Evolutionary conservation across 2,329 filamentous ascomycete species (phyloP).

Genomic region (Aspergillus luchuensis): DNA sequence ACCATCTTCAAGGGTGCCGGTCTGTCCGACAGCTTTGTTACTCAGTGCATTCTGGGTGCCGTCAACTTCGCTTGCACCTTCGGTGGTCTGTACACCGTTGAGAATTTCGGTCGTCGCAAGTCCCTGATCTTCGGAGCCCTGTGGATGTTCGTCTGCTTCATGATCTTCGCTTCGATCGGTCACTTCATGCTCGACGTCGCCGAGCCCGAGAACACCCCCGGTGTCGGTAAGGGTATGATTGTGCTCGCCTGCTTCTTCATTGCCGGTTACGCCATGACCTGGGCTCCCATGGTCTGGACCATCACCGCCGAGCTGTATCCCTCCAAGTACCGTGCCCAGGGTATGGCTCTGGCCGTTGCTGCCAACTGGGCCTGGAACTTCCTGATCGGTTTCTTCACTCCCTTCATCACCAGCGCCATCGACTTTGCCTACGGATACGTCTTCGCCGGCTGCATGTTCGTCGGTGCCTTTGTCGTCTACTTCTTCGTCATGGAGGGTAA

Average conservation of each 20-base stretch:
- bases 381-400: constrained; percentile 72
- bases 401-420: constrained; percentile 72
- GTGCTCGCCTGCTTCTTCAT: constrained; percentile 74
- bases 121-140: constrained; percentile 66
- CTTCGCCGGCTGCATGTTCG: constrained; percentile 70
- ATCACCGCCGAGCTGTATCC: constrained; percentile 49
- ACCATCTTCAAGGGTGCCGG: constrained; percentile 63
- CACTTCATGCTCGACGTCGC: constrained; percentile 43
- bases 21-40: constrained; percentile 64
- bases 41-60: constrained; percentile 64
- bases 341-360: constrained; percentile 76
- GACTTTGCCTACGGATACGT: constrained; percentile 75
- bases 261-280: constrained; percentile 64
- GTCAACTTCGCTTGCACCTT: constrained; percentile 71
- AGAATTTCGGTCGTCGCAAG: constrained; percentile 68
- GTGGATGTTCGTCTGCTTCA: constrained; percentile 67
- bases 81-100: constrained; percentile 68
- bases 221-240: constrained; percentile 67
- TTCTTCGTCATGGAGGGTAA: constrained; percentile 76
- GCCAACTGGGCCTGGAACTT: constrained; percentile 79
- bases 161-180: constrained; percentile 64
- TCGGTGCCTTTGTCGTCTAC: constrained; percentile 64
- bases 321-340: constrained; percentile 64
- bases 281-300: constrained; percentile 62
- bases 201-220: constrained; percentile 47